Base-by-base conservation (phyloP, 2,329 filamentous ascomycete species). In the Tolypocladium inflatum region DNA sequence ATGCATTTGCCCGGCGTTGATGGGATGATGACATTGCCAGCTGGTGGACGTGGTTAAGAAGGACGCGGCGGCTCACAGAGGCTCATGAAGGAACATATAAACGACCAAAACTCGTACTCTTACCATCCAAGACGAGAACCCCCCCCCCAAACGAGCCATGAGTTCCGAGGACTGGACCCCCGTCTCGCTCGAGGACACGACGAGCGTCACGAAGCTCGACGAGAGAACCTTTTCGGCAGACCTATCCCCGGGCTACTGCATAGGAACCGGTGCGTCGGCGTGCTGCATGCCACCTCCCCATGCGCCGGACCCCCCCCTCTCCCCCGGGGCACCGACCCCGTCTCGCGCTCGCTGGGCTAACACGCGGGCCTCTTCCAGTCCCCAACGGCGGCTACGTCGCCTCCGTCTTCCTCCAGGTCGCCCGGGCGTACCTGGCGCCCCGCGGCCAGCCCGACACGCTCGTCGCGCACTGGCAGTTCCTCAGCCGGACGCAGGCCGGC, bases 371-470 rank as follows among this genome's bases (percentile, higher is more conserved):
- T 17, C 42, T 43, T 8, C 30, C 60, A 74, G 73, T 79, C 17
- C 76, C 77, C 2, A 76, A 80, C 58, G 77, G 77, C 59, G 77
- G 77, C 45, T 80, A 78, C 58, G 70, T 77, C 1, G 72, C 76
- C 5, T 69, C 72, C 19, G 68, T 73, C 54, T 69, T 80, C 54
- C 65, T 78, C 43, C 63, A 67, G 4, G 72, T 70, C 3, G 71
- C 71, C 9, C 65, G 62, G 15, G 59, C 62, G 3, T 73, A 78
- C 58, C 67, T 77, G 19, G 54, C 61, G 19, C 55, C 64, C 1
- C 65, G 66, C 2, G 62, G 65, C 21, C 76, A 77, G 48, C 66
- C 70, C 0, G 71, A 77, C 61, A 69, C 74, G 2, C 60, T 77
- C 23, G 68, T 71, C 2, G 70, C 70, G 0, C 72, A 77, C 56